Evolutionary conservation across 805 yeast genomes (phyloP).

Genomic region (Priceomyces medius): DNA sequence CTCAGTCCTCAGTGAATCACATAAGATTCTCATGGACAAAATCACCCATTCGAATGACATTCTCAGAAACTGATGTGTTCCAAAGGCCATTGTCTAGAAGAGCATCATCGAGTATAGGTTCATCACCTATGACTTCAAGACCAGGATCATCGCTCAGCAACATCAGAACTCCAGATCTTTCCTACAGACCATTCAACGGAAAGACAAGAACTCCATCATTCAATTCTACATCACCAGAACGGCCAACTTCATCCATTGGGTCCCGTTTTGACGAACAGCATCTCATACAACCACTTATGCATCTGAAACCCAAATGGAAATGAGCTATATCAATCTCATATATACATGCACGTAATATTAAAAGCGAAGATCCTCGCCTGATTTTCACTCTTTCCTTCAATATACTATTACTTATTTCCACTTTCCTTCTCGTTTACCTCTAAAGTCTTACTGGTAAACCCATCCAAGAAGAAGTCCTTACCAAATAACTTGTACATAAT

Average conservation of each 20-base stretch:
- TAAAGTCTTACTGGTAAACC: constrained; percentile 44
- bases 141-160: constrained; percentile 12
- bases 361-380: neutral
- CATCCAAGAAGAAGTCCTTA: constrained; percentile 41
- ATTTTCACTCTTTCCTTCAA: neutral
- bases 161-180: constrained; percentile 17
- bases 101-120: constrained; percentile 3
- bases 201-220: constrained; percentile 8
- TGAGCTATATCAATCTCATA: constrained; percentile 6
- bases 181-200: constrained; percentile 7
- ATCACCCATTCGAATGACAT: constrained; percentile 1
- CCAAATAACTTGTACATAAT: constrained; percentile 40
- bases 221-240: constrained; percentile 32
- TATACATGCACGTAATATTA: neutral
- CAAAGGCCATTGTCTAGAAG: constrained; percentile 6
- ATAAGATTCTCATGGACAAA: neutral
- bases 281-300: constrained; percentile 23
- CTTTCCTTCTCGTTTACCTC: constrained; percentile 7
- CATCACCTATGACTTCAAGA: constrained; percentile 5
- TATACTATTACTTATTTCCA: neutral
- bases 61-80: constrained; percentile 7
- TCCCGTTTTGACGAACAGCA: constrained; percentile 33
- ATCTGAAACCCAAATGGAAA: constrained; percentile 17
- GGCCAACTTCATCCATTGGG: constrained; percentile 36
- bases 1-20: constrained; percentile 2